Percentiles rank a stretch among this genome's conserved stretches.
Conservation (phyloP, 805 yeast genomes). For the Kuraishia cidri region DNA sequence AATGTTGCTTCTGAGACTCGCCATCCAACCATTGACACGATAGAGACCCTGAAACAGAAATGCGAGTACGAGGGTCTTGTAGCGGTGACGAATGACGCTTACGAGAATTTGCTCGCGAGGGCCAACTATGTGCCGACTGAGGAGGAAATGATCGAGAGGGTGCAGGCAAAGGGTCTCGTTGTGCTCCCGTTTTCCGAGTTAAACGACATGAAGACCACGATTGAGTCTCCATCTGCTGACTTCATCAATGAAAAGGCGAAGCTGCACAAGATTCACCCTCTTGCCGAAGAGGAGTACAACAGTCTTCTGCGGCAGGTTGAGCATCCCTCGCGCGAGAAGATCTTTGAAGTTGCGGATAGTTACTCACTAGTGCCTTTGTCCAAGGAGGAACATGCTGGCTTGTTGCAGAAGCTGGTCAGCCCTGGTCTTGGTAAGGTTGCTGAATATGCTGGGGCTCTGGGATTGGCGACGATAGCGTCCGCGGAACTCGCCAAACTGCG, state of each 20-base stretch:
- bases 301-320: too few relatives aligned
- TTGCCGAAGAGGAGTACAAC: too few relatives aligned
- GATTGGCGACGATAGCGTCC: slow-evolving; percentile 2
- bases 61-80: slow-evolving; percentile 11
- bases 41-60: slow-evolving; percentile 7
- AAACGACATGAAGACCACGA: slow-evolving; percentile 5
- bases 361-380: too few relatives aligned
- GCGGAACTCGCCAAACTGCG: background rate
- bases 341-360: too few relatives aligned
- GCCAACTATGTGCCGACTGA: slow-evolving; percentile 7
- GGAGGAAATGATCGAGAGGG: slow-evolving; percentile 6
- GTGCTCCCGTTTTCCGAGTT: slow-evolving; percentile 11
- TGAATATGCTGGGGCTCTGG: slow-evolving; percentile 5
- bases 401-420: too few relatives aligned
- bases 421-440: too few relatives aligned
- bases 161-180: slow-evolving; percentile 5
- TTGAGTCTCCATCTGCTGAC: slow-evolving; percentile 8
- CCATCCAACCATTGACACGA: slow-evolving; percentile 2
- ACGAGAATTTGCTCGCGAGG: slow-evolving; percentile 7
- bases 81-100: slow-evolving; percentile 11
- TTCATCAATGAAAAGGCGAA: slow-evolving; percentile 1
- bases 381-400: too few relatives aligned
- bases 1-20: slow-evolving; percentile 10
- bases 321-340: too few relatives aligned
- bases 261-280: background rate